Conservation (phyloP, 768 basidiomycete species). For the Russula earlei region DNA sequence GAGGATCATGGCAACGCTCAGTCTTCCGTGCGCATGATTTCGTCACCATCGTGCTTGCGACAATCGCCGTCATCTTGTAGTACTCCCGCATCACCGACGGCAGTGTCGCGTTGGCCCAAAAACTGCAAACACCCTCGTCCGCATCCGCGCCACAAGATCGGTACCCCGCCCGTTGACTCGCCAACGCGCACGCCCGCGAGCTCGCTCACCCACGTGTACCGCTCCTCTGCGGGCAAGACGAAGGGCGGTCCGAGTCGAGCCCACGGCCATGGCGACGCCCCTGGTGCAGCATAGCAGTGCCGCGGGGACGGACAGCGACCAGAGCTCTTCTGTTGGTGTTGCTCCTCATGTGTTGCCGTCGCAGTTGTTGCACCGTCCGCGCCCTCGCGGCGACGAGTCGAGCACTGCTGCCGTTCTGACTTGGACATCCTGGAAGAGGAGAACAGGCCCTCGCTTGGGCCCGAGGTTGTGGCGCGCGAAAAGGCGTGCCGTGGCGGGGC, state of each 20-base stretch:
- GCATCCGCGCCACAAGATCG: constrained; percentile 19
- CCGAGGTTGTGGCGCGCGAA: constrained; percentile 11
- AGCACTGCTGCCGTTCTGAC: background rate
- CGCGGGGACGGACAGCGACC: constrained; percentile 17
- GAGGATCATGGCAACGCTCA: background rate
- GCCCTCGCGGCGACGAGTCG: too few species aligned
- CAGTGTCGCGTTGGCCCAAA: background rate
- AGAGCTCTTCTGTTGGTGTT: background rate
- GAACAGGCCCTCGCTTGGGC: constrained; percentile 6
- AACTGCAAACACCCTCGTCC: constrained; percentile 15
- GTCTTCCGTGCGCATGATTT: background rate
- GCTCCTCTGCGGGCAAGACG: constrained; percentile 15
- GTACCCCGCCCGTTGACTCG: constrained; percentile 15
- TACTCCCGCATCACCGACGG: background rate
- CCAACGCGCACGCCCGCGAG: constrained; percentile 16
- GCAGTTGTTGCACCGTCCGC: background rate
- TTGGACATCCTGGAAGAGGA: background rate
- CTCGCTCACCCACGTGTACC: constrained; percentile 13
- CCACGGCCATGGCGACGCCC: constrained; percentile 6
- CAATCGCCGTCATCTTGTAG: background rate
- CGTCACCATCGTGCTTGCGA: background rate
- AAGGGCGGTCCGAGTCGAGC: constrained; percentile 13
- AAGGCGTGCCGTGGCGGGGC: constrained; percentile 10
- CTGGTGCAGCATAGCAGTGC: background rate
- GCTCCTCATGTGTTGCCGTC: too few species aligned